phyloP scores from a whole-genome alignment of 306 rosid species.

The Malus asiatica region DNA sequence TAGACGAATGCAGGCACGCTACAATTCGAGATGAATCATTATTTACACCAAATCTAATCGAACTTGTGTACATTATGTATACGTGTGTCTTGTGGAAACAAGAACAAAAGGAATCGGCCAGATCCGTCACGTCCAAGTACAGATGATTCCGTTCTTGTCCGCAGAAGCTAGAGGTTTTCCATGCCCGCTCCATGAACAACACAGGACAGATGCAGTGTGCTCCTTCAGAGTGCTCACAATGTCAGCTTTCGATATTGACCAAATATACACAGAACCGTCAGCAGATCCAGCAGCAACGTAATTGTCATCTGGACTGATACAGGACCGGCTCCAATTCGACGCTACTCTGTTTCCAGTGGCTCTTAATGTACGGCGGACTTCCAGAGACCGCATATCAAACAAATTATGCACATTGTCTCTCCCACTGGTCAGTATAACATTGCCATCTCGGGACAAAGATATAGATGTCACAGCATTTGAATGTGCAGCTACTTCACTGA shows the following conservation, averaged over 20 bases:
- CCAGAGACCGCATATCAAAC: slow-evolving; percentile 78
- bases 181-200: slow-evolving; percentile 86
- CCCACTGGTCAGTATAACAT: slow-evolving; percentile 76
- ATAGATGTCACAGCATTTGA: slow-evolving; percentile 74
- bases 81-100: not conserved
- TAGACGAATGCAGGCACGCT: not conserved
- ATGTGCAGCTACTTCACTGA: slow-evolving; percentile 93
- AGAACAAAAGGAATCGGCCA: not conserved
- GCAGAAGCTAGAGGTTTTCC: slow-evolving; percentile 89
- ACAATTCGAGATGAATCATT: slow-evolving; percentile 8
- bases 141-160: slow-evolving; percentile 76
- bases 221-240: slow-evolving; percentile 78
- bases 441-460: slow-evolving; percentile 79
- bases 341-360: slow-evolving; percentile 76
- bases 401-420: slow-evolving; percentile 86
- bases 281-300: slow-evolving; percentile 93
- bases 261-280: slow-evolving; percentile 75
- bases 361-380: slow-evolving; percentile 77
- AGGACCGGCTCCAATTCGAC: slow-evolving; percentile 94
- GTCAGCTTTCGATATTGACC: slow-evolving; percentile 72
- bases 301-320: slow-evolving; percentile 88
- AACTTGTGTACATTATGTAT: slow-evolving; percentile 7
- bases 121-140: slow-evolving; percentile 56
- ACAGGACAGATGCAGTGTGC: slow-evolving; percentile 69
- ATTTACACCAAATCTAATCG: slow-evolving; percentile 12